A percentile compares a stretch with the other conserved stretches of the same genome.
Conservation (phyloP, 2,329 filamentous ascomycete species). For the Coccinonectria pachysandricola region DNA sequence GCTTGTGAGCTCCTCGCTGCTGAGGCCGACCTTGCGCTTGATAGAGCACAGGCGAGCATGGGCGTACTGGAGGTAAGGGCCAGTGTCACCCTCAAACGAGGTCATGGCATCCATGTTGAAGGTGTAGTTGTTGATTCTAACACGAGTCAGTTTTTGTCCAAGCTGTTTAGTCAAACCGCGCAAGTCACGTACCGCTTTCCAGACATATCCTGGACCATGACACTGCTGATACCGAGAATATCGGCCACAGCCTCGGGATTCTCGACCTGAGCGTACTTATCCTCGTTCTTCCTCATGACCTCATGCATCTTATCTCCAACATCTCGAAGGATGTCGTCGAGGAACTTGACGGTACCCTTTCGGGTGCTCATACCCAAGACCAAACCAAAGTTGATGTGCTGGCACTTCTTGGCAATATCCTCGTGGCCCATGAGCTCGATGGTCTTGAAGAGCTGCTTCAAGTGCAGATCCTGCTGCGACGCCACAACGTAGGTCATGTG, state of each 20-base stretch:
- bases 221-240: constrained; percentile 80
- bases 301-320: constrained; percentile 96
- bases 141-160: constrained; percentile 5
- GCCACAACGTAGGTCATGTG: constrained; percentile 75
- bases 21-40: constrained; percentile 43
- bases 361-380: constrained; percentile 62
- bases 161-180: accelerated
- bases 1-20: constrained; percentile 45
- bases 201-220: constrained; percentile 97
- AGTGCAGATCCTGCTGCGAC: constrained; percentile 60
- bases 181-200: constrained; percentile 62
- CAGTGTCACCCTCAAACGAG: constrained; percentile 76
- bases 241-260: constrained; percentile 76
- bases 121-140: constrained; percentile 52
- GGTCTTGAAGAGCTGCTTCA: constrained; percentile 68
- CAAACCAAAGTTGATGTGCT: constrained; percentile 68
- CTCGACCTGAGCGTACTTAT: constrained; percentile 84
- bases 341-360: constrained; percentile 65
- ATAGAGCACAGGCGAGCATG: constrained; percentile 63
- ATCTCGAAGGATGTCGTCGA: constrained; percentile 39
- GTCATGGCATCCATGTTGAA: constrained; percentile 78
- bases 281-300: constrained; percentile 82
- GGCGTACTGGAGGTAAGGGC: constrained; percentile 76
- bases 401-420: constrained; percentile 56
- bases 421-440: constrained; percentile 60